These are phyloP conservation scores for Syzygium jambos DNA, from an alignment of 345 rosid species.

Conservation along the genomic window DNA sequence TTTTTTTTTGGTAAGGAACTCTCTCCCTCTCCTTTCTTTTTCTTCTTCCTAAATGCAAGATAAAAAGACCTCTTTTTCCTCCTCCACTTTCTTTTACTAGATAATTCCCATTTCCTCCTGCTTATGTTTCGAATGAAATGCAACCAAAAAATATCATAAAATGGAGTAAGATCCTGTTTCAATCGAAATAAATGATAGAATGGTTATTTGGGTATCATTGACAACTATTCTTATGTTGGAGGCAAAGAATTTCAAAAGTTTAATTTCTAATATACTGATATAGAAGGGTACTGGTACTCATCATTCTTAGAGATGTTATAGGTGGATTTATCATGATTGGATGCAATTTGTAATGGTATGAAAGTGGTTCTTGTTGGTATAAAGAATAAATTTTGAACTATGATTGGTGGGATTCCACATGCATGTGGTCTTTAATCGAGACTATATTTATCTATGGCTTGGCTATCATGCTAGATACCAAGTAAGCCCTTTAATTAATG, in stretches of 20 bases:
- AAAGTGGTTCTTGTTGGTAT: not conserved
- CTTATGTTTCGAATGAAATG: not conserved
- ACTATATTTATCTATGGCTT: not conserved
- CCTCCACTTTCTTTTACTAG: not conserved
- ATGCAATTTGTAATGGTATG: not conserved
- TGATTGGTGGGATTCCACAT: not conserved
- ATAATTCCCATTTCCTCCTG: not conserved
- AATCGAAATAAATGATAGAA: not conserved
- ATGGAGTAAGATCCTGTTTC: not conserved
- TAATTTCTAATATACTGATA: not conserved
- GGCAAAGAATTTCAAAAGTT: not conserved
- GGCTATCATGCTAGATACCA: not conserved
- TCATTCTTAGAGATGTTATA: not conserved
- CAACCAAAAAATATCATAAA: not conserved
- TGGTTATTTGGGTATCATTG: not conserved
- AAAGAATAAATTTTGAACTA: not conserved
- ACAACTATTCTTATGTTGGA: not conserved
- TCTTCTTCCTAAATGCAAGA: not conserved
- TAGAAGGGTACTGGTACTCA: not conserved
- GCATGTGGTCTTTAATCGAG: not conserved
- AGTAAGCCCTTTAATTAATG: not conserved
- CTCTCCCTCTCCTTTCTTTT: not conserved
- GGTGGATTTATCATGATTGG: not conserved
- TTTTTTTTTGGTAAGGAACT: no score
- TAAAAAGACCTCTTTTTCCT: not conserved